phyloP scores from a whole-genome alignment of 2,329 filamentous ascomycete genomes.

The Myriosclerotinia scirpicola region DNA sequence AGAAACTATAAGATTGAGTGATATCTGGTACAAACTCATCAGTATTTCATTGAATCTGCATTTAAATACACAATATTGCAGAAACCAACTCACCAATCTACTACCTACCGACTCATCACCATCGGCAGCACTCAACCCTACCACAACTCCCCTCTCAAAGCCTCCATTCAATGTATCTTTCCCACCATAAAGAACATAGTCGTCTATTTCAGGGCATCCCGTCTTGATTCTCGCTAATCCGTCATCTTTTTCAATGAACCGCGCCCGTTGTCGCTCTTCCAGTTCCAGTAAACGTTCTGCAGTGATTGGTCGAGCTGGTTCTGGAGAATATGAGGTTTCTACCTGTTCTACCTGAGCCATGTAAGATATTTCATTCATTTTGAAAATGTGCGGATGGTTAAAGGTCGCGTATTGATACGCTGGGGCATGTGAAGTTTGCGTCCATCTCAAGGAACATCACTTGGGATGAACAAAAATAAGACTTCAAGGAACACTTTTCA shows the following conservation, averaged over 20 bases:
- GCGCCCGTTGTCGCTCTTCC: conserved; percentile 30
- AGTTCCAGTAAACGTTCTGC: conserved; percentile 34
- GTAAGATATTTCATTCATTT: conserved; percentile 29
- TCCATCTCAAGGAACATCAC: background rate
- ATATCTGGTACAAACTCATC: conserved; percentile 29
- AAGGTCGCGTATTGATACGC: background rate
- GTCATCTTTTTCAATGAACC: conserved; percentile 25
- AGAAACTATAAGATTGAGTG: conserved; percentile 35
- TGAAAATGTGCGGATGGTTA: background rate
- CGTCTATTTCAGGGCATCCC: conserved; percentile 31
- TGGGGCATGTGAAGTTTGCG: background rate
- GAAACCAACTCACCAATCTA: conserved; percentile 35
- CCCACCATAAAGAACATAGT: conserved; percentile 32
- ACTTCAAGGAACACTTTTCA: background rate
- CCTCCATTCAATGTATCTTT: conserved; percentile 25
- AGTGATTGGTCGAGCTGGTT: conserved; percentile 32
- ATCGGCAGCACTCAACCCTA: conserved; percentile 38
- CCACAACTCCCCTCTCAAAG: conserved; percentile 33
- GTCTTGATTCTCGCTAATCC: conserved; percentile 27
- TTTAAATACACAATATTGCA: background rate
- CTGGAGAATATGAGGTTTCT: conserved; percentile 33
- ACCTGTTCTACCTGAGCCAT: background rate
- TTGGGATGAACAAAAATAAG: background rate
- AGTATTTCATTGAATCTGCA: conserved; percentile 4
- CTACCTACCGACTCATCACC: conserved; percentile 34